Conservation (phyloP, 495 filamentous ascomycete genomes). For the Podospora pseudocomata region DNA sequence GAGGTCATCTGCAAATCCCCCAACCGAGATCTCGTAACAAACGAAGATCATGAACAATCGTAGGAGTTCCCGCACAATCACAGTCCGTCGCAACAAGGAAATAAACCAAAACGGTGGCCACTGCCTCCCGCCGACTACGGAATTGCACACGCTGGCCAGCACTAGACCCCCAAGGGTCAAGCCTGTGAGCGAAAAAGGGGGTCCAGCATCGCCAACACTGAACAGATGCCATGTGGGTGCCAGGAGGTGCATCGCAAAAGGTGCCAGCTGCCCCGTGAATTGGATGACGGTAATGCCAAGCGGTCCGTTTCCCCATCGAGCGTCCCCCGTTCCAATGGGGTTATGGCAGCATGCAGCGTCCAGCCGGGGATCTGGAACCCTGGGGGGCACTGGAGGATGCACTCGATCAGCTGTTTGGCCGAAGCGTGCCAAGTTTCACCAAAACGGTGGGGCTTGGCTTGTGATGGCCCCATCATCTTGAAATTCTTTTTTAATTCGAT, state of each 20-base stretch:
- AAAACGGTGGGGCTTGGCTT: conserved; percentile 15
- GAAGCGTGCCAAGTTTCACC: neutral
- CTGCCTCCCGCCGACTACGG: neutral
- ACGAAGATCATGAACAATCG: conserved; percentile 18
- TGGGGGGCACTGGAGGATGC: too few species aligned
- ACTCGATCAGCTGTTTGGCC: neutral
- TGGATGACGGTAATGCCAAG: conserved; percentile 6
- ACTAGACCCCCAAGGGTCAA: neutral
- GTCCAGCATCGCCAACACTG: neutral
- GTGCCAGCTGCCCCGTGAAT: neutral
- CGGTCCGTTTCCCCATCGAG: neutral
- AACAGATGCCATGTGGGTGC: neutral
- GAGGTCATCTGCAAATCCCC: neutral
- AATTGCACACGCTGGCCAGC: neutral
- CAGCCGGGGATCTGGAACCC: neutral
- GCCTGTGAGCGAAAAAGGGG: conserved; percentile 5
- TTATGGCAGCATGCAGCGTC: neutral
- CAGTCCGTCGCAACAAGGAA: neutral
- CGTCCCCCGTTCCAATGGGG: neutral
- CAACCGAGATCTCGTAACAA: conserved; percentile 9
- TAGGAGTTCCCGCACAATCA: conserved; percentile 15
- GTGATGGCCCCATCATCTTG: conserved; percentile 8
- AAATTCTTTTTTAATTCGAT: conserved; percentile 26
- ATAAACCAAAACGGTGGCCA: neutral
- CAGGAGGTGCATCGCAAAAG: too few species aligned